phyloP scores from a whole-genome alignment of 345 rosid genomes.

The Eucalyptus sp. region DNA sequence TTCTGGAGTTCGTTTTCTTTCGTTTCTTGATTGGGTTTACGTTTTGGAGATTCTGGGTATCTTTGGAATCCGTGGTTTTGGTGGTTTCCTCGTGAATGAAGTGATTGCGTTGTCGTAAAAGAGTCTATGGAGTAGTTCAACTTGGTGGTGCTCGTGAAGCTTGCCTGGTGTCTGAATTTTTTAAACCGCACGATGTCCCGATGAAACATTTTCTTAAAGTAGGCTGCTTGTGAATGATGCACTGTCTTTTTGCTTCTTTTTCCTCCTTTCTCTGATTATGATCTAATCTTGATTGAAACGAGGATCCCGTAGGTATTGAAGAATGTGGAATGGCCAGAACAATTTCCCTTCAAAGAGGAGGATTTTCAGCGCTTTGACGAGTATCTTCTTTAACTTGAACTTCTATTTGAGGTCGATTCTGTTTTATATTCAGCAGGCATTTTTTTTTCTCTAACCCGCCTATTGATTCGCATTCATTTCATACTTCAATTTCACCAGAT shows the following conservation, averaged over 20 bases:
- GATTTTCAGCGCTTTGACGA: constrained; percentile 87
- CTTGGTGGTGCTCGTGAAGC: background rate
- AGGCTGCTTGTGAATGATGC: background rate
- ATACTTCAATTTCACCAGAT: background rate
- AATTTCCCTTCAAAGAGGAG: constrained; percentile 77
- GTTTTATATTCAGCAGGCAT: background rate
- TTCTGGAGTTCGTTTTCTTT: background rate
- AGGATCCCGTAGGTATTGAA: constrained; percentile 35
- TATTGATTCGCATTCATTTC: background rate
- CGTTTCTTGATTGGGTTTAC: background rate
- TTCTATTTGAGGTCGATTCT: background rate
- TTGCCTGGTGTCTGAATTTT: background rate
- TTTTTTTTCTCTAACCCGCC: background rate
- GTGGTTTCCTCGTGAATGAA: background rate
- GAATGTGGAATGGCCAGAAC: constrained; percentile 83
- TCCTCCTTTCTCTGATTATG: background rate
- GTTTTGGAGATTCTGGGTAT: background rate
- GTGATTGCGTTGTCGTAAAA: background rate
- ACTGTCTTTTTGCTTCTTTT: background rate
- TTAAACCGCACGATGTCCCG: background rate
- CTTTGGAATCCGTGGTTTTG: background rate
- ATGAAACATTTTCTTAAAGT: background rate
- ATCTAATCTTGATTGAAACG: background rate
- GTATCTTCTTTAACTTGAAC: constrained; percentile 14
- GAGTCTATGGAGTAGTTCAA: background rate